Base-by-base conservation (phyloP, 805 yeast species). In the Wickerhamomyces sydowiorum region DNA sequence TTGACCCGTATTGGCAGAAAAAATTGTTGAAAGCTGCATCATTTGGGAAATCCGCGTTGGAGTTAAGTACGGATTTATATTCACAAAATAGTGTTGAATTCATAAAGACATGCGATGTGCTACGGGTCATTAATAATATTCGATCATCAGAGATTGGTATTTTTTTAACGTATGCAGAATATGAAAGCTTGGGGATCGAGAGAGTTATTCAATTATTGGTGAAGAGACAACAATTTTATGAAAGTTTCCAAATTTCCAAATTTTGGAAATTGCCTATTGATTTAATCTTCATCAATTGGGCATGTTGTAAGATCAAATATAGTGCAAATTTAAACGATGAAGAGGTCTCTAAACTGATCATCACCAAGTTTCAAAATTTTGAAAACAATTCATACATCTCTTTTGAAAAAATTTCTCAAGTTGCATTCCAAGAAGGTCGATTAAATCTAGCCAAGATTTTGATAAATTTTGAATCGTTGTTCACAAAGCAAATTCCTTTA, bases 381-480 rank as follows among this genome's bases (percentile, higher is more conserved):
- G 51, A 51, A 3, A 44, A 57, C 2, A 56, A 64, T 12, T 56
- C 62, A 9, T 69, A 72, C 3, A 72, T 81, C 17, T 70, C 89
- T 0, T 80, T 77, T 45, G 74, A 76, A 6, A 66, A 70, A 22
- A 75, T 88, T 22, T 79, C 87, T 0, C 65, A 69, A 8, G 70
- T 76, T 15, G 93, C 96, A 1, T 76, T 73, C 52, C 81, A 82
- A 52, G 97, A 91, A 60, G 98, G 98, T 1, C 69, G 98, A 22
- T 59, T 73, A 10, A 67, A 71, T 20, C 62, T 93, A 19, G 82
- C 96, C 29, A 76, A 82, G 41, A 66, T 73, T 35, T 60, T 93
- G n/a, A 69, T 86, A 12, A 73, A 79, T 38, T 61, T 79, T 44
- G 98, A 93, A 55, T 82, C 52, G 1, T 53, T 65, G 13, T 72